Base-by-base conservation (phyloP, 495 filamentous ascomycete genomes). In the Penicillium waksmanii region DNA sequence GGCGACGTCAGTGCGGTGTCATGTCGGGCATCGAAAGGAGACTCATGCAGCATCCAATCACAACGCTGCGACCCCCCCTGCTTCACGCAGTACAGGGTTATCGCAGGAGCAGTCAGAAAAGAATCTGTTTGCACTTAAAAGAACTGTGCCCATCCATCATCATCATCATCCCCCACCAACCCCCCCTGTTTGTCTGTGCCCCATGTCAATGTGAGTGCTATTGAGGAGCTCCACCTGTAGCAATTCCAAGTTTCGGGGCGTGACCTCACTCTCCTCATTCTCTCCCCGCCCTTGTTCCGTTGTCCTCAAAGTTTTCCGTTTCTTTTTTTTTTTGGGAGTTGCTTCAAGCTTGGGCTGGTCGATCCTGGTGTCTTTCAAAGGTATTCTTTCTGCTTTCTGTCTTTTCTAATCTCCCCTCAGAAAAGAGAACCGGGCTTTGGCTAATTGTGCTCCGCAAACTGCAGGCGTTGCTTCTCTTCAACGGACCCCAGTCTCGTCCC, bases 201-300 rank as follows among this genome's bases (percentile, higher is more conserved):
- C 27, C 27, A 61, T 57, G 46, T 44, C 55, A 55, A 65, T 68
- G 66, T 59, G 58, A 65, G 53, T 51, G 65, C 36, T 67, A 67
- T 54, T 67, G 56, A 67, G 57, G 65, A 65, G 53, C 65, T 64
- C 55, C 62, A 65, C 58, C 58, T 12, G 42, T 35, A 48, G 44
- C 53, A 58, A 46, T 62, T 64, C 60, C 60, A 54, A 61, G 53
- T 62, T 64, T 54, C 58, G 50, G 52, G 33, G 44, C 46, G 38
- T 60, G 57, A 63, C 55, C 51, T 60, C 57, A 60, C 54, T 56
- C 19, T 18, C 51, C n/a, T 35, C 36, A 13, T 12, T 35, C 27
- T 31, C 55, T 47, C 52, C 34, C 50, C 50, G 25, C 51, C 56
- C 17, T 50, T 52, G 46, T 27, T 38, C 49, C 47, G 3, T 15